A percentile compares a stretch with the other conserved stretches of the same genome.
Conservation (phyloP, 75 land plant species). For the Pseudotsuga menziesii region DNA sequence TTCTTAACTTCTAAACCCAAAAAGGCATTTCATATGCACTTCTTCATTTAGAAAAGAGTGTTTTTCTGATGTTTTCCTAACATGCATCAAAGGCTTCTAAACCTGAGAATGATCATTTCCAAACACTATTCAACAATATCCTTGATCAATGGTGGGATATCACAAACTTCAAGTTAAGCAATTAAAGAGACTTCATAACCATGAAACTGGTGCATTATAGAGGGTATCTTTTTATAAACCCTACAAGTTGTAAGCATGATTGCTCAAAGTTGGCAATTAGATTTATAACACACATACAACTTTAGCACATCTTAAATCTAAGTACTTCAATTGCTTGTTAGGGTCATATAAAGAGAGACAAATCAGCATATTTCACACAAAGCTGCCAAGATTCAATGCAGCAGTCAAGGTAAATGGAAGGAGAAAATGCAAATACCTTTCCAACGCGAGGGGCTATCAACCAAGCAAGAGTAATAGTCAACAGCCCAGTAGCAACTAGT, state of each 20-base stretch:
- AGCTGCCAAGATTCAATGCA: neutral
- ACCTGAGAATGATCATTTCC: too few relatives aligned
- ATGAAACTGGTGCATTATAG: neutral
- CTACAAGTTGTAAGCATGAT: neutral
- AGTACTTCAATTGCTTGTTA: neutral
- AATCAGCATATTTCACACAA: neutral
- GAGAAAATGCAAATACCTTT: slow-evolving; percentile 40
- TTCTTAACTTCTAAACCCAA: neutral
- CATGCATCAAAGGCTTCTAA: neutral
- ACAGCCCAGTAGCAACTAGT: slow-evolving; percentile 66
- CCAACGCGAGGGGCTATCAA: slow-evolving; percentile 79
- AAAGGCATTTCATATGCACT: neutral
- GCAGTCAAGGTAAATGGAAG: neutral
- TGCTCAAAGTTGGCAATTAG: neutral
- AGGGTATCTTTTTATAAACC: slow-evolving; percentile 2
- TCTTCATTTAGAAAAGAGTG: neutral
- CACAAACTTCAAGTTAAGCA: neutral
- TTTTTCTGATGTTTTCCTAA: neutral
- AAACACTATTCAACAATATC: too few relatives aligned
- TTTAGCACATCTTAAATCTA: neutral
- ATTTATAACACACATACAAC: neutral
- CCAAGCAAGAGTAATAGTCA: slow-evolving; percentile 69
- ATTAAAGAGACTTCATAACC: neutral
- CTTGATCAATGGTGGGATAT: neutral
- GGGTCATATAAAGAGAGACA: neutral